Evolutionary conservation across 495 filamentous ascomycete genomes (phyloP), one percentile per base, ranked within the genome.

Genomic region (Neurospora sublineolata): DNA sequence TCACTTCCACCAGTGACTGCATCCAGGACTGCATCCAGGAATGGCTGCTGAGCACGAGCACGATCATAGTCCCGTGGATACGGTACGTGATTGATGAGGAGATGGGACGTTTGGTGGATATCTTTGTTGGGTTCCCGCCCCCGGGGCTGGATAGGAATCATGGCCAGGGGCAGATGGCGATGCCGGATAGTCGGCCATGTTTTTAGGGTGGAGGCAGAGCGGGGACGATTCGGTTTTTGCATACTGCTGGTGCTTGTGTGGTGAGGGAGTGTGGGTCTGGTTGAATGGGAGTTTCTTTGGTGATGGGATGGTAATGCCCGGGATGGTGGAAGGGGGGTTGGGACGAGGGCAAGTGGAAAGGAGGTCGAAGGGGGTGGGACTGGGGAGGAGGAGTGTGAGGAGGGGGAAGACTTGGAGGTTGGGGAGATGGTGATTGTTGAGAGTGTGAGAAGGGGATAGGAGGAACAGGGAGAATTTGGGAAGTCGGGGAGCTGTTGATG

Each of bases 11-110:
- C 4, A 71, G 69, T 11, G 68, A 70, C 37, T 75, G 72, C 20
- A 41, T 72, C 8, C 70, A 72, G 67, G 68, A 70, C 37, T 75
- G 72, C 20, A 41, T 72, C 8, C 70, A 72, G 67, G 72, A 58
- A 30, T 73, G 64, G 36, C 79, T 2, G 27, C n/a, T n/a, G n/a
- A n/a, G n/a, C n/a, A 2, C 79, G 3, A 79, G 77, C 16, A 79
- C 79, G 1, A 76, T 82, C 30, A 67, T 74, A 1, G 76, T 82
- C 9, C 78, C 79, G 14, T 78, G 81, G 70, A 75, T 81, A 30
- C 76, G 82, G 16, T 83, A 81, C 41, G 80, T 82, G 0, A 76
- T 83, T 4, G 81, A 83, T 37, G 78, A 83, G 42, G 73, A 73
- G 18, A 68, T 82, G 60, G 82, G 4, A 77, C 75, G 2, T n/a